Percentiles rank a stretch among this genome's conserved stretches.
Conservation (phyloP, 1,139 yeast species). For the Blastobotrys ciferrii region DNA sequence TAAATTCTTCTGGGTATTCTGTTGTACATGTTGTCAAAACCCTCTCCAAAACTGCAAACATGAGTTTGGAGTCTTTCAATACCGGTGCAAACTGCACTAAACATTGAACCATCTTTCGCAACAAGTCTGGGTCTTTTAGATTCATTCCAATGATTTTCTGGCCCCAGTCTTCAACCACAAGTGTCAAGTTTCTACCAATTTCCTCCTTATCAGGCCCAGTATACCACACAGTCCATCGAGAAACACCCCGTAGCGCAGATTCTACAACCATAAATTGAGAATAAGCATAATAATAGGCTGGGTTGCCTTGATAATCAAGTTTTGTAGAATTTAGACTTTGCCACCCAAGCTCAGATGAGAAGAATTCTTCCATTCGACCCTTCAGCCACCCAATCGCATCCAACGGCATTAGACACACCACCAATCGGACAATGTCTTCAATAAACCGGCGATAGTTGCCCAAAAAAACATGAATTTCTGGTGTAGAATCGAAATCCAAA, state of each 20-base stretch:
- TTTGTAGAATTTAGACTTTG: constrained; percentile 57
- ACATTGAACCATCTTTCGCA: constrained; percentile 86
- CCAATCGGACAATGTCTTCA: constrained; percentile 86
- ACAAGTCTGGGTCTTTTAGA: constrained; percentile 73
- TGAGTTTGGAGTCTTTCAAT: constrained; percentile 64
- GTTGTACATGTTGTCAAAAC: constrained; percentile 85
- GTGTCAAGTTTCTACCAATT: constrained; percentile 55
- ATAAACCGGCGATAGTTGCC: constrained; percentile 78
- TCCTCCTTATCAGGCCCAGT: constrained; percentile 57
- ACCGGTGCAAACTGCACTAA: constrained; percentile 96
- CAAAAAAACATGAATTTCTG: constrained; percentile 77
- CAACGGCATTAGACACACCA: constrained; percentile 81
- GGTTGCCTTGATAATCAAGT: constrained; percentile 57
- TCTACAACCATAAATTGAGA: constrained; percentile 87
- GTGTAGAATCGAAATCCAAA: constrained; percentile 82
- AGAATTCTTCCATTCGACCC: constrained; percentile 66
- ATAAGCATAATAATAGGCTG: constrained; percentile 71
- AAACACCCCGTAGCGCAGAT: constrained; percentile 85
- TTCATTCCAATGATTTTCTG: constrained; percentile 73
- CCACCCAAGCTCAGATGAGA: constrained; percentile 69
- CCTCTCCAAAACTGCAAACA: constrained; percentile 83
- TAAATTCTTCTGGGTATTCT: constrained; percentile 63
- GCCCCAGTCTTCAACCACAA: constrained; percentile 72
- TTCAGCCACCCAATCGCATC: constrained; percentile 84
- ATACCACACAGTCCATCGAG: constrained; percentile 97